A percentile compares a stretch with the other conserved stretches of the same genome.
Conservation (phyloP, 257 asterid species). For the Capsicum rhomboideum region DNA sequence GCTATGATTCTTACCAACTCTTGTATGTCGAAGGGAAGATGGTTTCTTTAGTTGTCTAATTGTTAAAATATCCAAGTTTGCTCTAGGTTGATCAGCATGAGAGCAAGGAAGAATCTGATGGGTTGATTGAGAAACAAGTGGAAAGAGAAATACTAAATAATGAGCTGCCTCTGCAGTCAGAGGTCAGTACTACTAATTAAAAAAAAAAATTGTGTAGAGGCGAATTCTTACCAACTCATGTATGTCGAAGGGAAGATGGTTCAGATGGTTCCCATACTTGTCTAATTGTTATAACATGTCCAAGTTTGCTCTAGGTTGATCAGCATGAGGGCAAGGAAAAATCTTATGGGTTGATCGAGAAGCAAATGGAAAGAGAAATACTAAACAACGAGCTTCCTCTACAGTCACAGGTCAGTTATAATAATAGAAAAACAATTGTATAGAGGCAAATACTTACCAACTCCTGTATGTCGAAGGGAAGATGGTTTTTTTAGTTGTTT, state of each 20-base stretch:
- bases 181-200: constrained; percentile 36
- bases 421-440: neutral
- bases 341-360: constrained; percentile 4
- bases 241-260: neutral
- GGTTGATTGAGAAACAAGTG: constrained; percentile 33
- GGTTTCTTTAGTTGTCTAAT: neutral
- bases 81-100: constrained; percentile 34
- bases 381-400: constrained; percentile 23
- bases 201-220: neutral
- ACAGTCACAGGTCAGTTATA: constrained; percentile 41
- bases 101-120: constrained; percentile 27
- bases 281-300: neutral
- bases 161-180: constrained; percentile 23
- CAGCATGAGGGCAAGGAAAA: constrained; percentile 19
- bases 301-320: constrained; percentile 8
- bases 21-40: neutral
- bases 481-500: neutral
- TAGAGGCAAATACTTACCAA: neutral
- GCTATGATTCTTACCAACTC: neutral
- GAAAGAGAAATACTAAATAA: constrained; percentile 24
- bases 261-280: neutral
- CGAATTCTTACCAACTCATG: neutral
- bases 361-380: constrained; percentile 20
- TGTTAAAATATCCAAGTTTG: neutral
- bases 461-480: neutral